Percentiles rank a stretch among this genome's conserved stretches.
Evolutionary conservation across 768 basidiomycete species (phyloP).

Genomic region (Tubosaeta sp.): DNA sequence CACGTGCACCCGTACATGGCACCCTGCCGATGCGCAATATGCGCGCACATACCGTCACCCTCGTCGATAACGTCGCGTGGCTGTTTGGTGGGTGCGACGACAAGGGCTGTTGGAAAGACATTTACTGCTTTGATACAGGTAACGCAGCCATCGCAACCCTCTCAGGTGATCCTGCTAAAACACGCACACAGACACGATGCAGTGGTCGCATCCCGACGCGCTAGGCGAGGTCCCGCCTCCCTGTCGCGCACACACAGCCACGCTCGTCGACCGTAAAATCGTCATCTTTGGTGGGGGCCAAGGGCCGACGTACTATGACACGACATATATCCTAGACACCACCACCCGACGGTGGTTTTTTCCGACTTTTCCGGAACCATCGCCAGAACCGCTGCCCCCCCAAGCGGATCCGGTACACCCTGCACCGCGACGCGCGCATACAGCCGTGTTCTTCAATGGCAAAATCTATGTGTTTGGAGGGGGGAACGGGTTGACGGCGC

Average conservation of each 20-base stretch:
- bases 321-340: constrained; percentile 81
- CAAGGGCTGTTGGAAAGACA: constrained; percentile 64
- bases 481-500: constrained; percentile 86
- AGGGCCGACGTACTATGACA: constrained; percentile 76
- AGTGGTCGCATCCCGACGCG: constrained; percentile 79
- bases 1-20: constrained; percentile 76
- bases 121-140: constrained; percentile 87
- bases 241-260: constrained; percentile 84
- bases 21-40: constrained; percentile 59
- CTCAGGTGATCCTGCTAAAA: background rate
- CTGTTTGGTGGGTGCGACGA: constrained; percentile 89
- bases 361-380: constrained; percentile 34
- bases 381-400: constrained; percentile 1
- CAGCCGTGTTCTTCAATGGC: constrained; percentile 65
- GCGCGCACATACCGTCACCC: constrained; percentile 79
- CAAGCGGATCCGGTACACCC: constrained; percentile 34
- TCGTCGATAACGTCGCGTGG: constrained; percentile 83
- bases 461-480: constrained; percentile 89
- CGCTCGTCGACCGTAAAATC: constrained; percentile 74
- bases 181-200: constrained; percentile 66
- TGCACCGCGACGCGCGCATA: constrained; percentile 81
- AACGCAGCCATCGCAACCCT: constrained; percentile 1
- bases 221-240: constrained; percentile 78
- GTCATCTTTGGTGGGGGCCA: constrained; percentile 87
- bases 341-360: constrained; percentile 60